Evolutionary conservation across 306 rosid species (phyloP).

Genomic region (Lathyrus sativus): DNA sequence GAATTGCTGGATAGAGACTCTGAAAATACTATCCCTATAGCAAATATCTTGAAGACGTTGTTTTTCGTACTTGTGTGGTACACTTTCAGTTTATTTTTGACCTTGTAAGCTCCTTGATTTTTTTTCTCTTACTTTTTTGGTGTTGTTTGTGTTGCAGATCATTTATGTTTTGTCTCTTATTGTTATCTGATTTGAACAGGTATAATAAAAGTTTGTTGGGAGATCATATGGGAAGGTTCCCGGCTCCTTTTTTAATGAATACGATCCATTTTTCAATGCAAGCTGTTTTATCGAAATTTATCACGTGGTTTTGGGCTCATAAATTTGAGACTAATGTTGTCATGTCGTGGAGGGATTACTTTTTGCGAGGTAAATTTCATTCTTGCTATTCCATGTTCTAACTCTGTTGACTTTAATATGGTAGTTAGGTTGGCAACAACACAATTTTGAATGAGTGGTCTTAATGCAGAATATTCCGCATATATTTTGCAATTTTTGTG

Average conservation of each 20-base stretch:
- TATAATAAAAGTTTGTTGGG: conserved; percentile 93
- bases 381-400: conserved; percentile 13
- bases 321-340: conserved; percentile 62
- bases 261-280: conserved; percentile 88
- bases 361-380: conserved; percentile 64
- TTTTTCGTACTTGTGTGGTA: conserved; percentile 87
- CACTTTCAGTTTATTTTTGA: conserved; percentile 89
- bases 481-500: conserved; percentile 22
- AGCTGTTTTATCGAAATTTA: conserved; percentile 76
- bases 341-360: conserved; percentile 97
- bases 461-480: background rate
- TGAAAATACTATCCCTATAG: conserved; percentile 47
- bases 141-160: conserved; percentile 19
- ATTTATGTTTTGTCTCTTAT: conserved; percentile 7
- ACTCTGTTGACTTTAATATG: conserved; percentile 27
- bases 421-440: conserved; percentile 13
- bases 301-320: conserved; percentile 88
- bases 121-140: background rate
- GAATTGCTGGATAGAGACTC: conserved; percentile 39
- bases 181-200: conserved; percentile 57
- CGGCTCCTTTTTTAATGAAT: conserved; percentile 95
- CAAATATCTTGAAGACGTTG: conserved; percentile 75
- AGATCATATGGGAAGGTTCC: conserved; percentile 89
- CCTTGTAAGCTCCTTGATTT: conserved; percentile 70
- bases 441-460: background rate